Evolutionary conservation across 805 yeast genomes (phyloP), one percentile per base, ranked within the genome.

Genomic region (Yarrowia hollandica): DNA sequence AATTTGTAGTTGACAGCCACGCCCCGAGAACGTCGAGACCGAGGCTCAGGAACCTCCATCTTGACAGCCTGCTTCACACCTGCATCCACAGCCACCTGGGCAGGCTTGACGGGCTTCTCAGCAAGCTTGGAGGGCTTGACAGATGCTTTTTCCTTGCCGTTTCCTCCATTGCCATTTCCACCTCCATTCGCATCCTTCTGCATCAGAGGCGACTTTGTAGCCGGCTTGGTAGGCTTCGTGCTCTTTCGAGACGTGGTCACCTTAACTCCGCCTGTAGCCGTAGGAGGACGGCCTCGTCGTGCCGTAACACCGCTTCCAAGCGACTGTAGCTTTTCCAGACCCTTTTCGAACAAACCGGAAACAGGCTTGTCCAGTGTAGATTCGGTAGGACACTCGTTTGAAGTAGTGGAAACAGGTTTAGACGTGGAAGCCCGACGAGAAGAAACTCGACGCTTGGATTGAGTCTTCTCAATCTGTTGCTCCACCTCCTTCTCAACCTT

Each of bases 1-100:
- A 82, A 75, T 16, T 82, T 82, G 65, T 88, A 88, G 68, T 83
- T 81, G 5, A 88, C 81, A 4, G 55, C 77, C 6, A 50, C 44
- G 60, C 79, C 81, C 19, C 82, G 73, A 21, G 89, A 75, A 60
- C 82, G 71, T 50, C 85, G 73, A 37, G 79, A 64, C 56, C 75
- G 57, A 22, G 60, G 59, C 14, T 25, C 30, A 8, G 38, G 55
- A 38, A 21, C 42, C 30, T 35, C 41, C 37, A 42, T 33, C 22
- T 12, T 22, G 10, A 60, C 18, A 16, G 59, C 25, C 14, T 33
- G 16, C 39, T 41, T 60, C 15, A 7, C 15, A 4, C 14, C 10
- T 3, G 44, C 7, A 10, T 18, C 19, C 7, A 19, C 10, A 14
- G 21, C 30, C 12, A 9, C 44, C 44, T 15, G 11, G 33, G 33